Evolutionary conservation across 495 filamentous ascomycete species (phyloP).

Genomic region (Penicillium argentinense): DNA sequence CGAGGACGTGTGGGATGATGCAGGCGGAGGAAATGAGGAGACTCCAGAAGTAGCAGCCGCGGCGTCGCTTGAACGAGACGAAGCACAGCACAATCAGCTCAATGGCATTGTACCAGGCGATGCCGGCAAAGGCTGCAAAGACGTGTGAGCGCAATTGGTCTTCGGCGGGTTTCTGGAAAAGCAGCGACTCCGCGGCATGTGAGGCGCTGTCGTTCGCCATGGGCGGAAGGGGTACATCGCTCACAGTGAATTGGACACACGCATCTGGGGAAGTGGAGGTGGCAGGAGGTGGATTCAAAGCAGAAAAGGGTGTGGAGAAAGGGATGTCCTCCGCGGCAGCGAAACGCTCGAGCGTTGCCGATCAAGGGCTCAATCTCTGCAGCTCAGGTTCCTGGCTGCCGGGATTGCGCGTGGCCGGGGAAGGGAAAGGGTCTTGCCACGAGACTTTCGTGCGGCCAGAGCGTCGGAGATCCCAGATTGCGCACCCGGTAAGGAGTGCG

Average conservation of each 20-base stretch:
- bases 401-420: background rate
- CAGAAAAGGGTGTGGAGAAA: background rate
- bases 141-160: conserved; percentile 16
- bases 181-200: conserved; percentile 8
- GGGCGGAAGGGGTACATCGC: conserved; percentile 8
- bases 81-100: conserved; percentile 49
- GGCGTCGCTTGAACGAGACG: conserved; percentile 46
- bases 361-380: conserved; percentile 4
- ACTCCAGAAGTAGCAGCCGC: conserved; percentile 53
- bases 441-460: background rate
- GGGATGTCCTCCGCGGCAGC: background rate
- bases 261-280: background rate
- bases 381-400: background rate
- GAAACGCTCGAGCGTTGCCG: conserved; percentile 1
- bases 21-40: conserved; percentile 41
- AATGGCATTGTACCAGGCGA: conserved; percentile 50
- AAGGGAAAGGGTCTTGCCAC: background rate
- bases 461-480: background rate
- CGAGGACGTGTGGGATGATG: conserved; percentile 42
- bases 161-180: background rate
- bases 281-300: no score
- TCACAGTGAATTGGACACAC: background rate
- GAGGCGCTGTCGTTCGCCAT: conserved; percentile 16
- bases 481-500: background rate
- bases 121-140: conserved; percentile 34